Evolutionary conservation across 352 stramenopile genomes (phyloP).

Genomic region (Discostella stelligera): DNA sequence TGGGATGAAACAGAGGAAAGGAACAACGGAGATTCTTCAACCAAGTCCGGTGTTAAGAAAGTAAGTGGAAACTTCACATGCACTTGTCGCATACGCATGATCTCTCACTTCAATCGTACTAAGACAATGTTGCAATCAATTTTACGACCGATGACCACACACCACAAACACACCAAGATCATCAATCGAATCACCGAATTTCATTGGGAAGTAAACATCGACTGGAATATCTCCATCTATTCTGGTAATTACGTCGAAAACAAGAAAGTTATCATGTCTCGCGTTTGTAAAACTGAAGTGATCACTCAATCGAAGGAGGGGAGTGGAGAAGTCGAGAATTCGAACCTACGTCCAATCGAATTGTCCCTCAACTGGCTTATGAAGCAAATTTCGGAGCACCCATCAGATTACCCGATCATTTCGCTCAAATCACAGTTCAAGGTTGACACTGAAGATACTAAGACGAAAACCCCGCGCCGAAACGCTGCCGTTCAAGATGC

Average conservation of each 20-base stretch:
- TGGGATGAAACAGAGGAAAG: slow-evolving; percentile 21
- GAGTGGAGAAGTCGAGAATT: background rate
- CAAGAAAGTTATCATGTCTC: slow-evolving; percentile 45
- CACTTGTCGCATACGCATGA: background rate
- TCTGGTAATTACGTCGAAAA: slow-evolving; percentile 48
- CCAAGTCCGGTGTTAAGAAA: slow-evolving; percentile 18
- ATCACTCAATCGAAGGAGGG: slow-evolving; percentile 37
- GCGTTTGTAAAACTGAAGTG: slow-evolving; percentile 41
- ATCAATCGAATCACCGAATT: slow-evolving; percentile 67
- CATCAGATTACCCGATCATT: background rate
- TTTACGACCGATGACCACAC: background rate
- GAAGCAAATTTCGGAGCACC: slow-evolving; percentile 50
- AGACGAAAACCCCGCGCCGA: slow-evolving; percentile 64
- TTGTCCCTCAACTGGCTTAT: slow-evolving; percentile 74
- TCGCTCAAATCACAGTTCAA: slow-evolving; percentile 55
- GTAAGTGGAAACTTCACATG: slow-evolving; percentile 5
- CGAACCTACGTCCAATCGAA: slow-evolving; percentile 45
- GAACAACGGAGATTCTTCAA: slow-evolving; percentile 54
- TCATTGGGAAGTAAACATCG: slow-evolving; percentile 61
- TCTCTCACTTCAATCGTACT: background rate
- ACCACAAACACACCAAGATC: slow-evolving; percentile 28
- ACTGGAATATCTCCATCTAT: slow-evolving; percentile 66
- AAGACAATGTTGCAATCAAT: background rate
- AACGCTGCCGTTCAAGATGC: slow-evolving; percentile 64
- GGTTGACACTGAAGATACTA: slow-evolving; percentile 52